Evolutionary conservation across 257 asterid species (phyloP).

Genomic region (Scutellaria galericulata): DNA sequence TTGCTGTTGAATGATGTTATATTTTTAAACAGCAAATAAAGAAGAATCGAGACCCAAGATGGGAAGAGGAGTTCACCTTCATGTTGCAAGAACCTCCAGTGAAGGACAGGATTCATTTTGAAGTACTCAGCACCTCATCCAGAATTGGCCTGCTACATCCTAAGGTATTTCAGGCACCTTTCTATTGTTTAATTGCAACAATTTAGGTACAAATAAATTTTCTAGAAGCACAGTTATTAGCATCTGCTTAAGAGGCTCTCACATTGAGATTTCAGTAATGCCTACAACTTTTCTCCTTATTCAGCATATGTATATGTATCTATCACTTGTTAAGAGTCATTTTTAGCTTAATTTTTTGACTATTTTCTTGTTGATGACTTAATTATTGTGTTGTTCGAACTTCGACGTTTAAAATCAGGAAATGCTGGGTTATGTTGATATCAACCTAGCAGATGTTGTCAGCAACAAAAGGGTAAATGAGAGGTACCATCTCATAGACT

Average conservation of each 20-base stretch:
- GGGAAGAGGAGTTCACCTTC: conserved; percentile 90
- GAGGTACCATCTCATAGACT: conserved; percentile 63
- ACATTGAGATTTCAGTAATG: not conserved
- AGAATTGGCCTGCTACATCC: conserved; percentile 94
- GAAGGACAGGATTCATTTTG: conserved; percentile 77
- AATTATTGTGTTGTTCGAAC: conserved; percentile 19
- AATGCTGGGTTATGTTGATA: conserved; percentile 56
- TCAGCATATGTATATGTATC: not conserved
- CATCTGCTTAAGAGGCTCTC: not conserved
- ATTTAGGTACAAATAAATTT: conserved; percentile 1
- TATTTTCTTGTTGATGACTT: conserved; percentile 6
- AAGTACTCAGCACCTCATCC: conserved; percentile 80
- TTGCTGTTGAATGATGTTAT: conserved; percentile 24
- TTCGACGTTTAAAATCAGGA: conserved; percentile 47
- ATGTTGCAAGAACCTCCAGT: conserved; percentile 82
- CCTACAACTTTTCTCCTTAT: not conserved
- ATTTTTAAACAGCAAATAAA: conserved; percentile 70
- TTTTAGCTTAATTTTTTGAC: not conserved
- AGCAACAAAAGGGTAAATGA: conserved; percentile 65
- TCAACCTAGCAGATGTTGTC: conserved; percentile 59
- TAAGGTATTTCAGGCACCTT: conserved; percentile 58
- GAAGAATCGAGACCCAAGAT: conserved; percentile 97
- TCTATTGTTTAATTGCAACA: conserved; percentile 16
- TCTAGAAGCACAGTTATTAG: conserved; percentile 10
- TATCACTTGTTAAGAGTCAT: not conserved